phyloP scores from a whole-genome alignment of 495 filamentous ascomycete species.

The Hypoxylon subgilvum region DNA sequence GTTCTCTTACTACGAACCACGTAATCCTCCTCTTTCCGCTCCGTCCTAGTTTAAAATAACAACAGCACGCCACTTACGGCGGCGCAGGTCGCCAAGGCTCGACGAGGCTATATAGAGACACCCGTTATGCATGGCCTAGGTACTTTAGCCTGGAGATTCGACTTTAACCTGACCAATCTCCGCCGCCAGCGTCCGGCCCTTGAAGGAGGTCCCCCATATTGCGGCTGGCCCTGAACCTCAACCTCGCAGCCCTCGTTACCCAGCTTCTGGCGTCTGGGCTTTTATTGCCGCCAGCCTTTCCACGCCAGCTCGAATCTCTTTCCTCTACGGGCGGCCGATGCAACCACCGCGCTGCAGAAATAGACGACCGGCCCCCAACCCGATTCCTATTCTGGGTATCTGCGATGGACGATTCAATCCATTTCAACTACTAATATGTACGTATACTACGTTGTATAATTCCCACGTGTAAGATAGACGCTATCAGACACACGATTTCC shows the following conservation, averaged over 20 bases:
- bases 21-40: neutral
- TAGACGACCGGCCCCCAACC: slow-evolving; percentile 31
- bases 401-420: slow-evolving; percentile 4
- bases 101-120: slow-evolving; percentile 34
- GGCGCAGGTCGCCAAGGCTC: slow-evolving; percentile 34
- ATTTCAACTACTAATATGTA: slow-evolving; percentile 15
- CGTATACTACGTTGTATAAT: slow-evolving; percentile 38
- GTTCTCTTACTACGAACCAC: neutral
- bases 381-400: slow-evolving; percentile 33
- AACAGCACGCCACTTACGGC: slow-evolving; percentile 1
- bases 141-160: slow-evolving; percentile 43
- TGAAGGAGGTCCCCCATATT: slow-evolving; percentile 14
- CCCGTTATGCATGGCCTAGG: slow-evolving; percentile 32
- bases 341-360: slow-evolving; percentile 32
- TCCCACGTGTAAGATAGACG: slow-evolving; percentile 31
- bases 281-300: slow-evolving; percentile 32
- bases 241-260: slow-evolving; percentile 1
- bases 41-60: slow-evolving; percentile 11
- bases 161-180: slow-evolving; percentile 45
- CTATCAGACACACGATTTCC: slow-evolving; percentile 23
- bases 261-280: slow-evolving; percentile 7
- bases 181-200: slow-evolving; percentile 9
- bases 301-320: slow-evolving; percentile 36
- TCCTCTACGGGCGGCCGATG: slow-evolving; percentile 27
- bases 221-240: slow-evolving; percentile 23